Base-by-base conservation (phyloP, 148 eudicot genomes). In the Agrostemma githago region DNA sequence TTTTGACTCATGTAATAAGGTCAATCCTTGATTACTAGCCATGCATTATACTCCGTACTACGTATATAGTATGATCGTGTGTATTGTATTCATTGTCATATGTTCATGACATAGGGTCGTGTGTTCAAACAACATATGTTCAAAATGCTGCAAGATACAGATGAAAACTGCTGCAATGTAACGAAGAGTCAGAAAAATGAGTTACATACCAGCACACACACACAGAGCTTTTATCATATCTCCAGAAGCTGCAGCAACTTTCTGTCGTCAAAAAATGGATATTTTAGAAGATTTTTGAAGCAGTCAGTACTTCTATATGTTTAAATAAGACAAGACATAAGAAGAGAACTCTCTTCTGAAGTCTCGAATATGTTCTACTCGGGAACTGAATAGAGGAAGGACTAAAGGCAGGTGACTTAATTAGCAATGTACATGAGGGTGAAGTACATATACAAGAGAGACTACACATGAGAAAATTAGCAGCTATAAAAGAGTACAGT, bases 221-320 rank as follows among this genome's bases (percentile, higher is more conserved):
- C 86, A 81, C 17, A 94, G 86, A 71, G 95, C 98, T 84, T 92
- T 91, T 84, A 97, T 84, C 95, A 89, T 26, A 26, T 26, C 34
- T 26, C 14, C 14, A 53, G 61, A 57, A 4, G 59, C 67, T 26
- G 34, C 34, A 48, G 54, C 54, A 48, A 48, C 14, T 48, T 48
- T 48, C 54, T 48, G 14, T 48, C 54, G 11, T 48, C 54, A 48
- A 48, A 48, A 26, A 26, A 48, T 48, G 54, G 54, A 48, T 26
- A 26, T 48, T 48, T 9, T 2, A 48, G 54, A 48, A 8, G 11
- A 48, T 48, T 48, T 48, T 48, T 26, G 34, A 26, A 26, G 34
- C 34, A 26, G 54, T 48, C 14, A 48, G 54, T 12, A 48, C 54
- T 48, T 48, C 54, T 5, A 9, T 48, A 48, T 48, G 54, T 48